A percentile compares a stretch with the other conserved stretches of the same genome.
phyloP scores from a whole-genome alignment of 2,329 filamentous ascomycete genomes.

The Xylariomycetidae sp. region DNA sequence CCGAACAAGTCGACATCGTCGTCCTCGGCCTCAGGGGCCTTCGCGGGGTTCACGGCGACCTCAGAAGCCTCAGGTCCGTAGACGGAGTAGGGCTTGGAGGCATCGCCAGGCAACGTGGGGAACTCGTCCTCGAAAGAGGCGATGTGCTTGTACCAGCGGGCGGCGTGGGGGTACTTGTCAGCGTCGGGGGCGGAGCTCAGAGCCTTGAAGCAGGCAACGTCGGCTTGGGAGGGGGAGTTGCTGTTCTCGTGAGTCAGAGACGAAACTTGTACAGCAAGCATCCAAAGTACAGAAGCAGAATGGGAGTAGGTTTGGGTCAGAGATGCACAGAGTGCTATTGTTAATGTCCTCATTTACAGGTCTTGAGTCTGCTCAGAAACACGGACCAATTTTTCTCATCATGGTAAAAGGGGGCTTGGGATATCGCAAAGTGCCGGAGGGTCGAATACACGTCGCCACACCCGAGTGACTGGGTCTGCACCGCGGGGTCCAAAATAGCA shows the following conservation, averaged over 20 bases:
- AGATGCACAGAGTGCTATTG: slow-evolving; percentile 31
- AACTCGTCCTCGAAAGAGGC: slow-evolving; percentile 90
- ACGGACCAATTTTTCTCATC: slow-evolving; percentile 78
- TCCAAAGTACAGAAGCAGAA: not conserved
- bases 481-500: not conserved
- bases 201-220: slow-evolving; percentile 93
- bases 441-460: not conserved
- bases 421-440: not conserved
- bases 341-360: slow-evolving; percentile 47
- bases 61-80: slow-evolving; percentile 83
- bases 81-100: slow-evolving; percentile 78
- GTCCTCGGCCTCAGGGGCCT: slow-evolving; percentile 69
- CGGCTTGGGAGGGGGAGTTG: slow-evolving; percentile 77
- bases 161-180: slow-evolving; percentile 86
- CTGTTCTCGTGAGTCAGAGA: slow-evolving; percentile 27
- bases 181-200: slow-evolving; percentile 68
- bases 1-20: slow-evolving; percentile 92
- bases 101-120: slow-evolving; percentile 81
- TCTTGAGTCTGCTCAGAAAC: slow-evolving; percentile 76
- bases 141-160: slow-evolving; percentile 99
- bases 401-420: slow-evolving; percentile 32
- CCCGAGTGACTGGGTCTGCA: not conserved
- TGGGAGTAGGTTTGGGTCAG: slow-evolving; percentile 17
- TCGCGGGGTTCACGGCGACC: slow-evolving; percentile 77
- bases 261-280: not conserved